Conservation (phyloP, 208 protist genomes). For the Crithidia expoeki region DNA sequence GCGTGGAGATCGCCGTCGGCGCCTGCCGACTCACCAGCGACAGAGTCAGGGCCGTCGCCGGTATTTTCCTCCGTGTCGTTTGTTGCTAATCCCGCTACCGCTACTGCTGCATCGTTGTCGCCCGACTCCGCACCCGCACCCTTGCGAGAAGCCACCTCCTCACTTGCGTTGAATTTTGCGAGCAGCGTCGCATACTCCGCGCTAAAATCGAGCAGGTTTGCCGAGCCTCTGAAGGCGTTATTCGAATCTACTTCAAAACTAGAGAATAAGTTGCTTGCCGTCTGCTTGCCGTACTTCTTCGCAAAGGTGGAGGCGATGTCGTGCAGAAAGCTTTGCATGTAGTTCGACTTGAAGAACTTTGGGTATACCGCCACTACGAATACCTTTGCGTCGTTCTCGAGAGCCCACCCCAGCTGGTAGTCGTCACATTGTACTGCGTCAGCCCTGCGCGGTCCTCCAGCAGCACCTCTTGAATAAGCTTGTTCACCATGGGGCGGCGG, state of each 20-base stretch:
- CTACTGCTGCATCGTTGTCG: slow-evolving; percentile 17
- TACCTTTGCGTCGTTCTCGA: slow-evolving; percentile 94
- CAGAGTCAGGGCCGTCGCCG: background rate
- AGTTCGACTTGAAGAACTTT: slow-evolving; percentile 85
- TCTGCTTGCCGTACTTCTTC: slow-evolving; percentile 53
- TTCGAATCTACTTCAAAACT: background rate
- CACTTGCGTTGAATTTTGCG: slow-evolving; percentile 55
- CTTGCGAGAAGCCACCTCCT: slow-evolving; percentile 41
- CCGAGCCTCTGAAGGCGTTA: slow-evolving; percentile 7
- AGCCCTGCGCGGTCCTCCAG: slow-evolving; percentile 92
- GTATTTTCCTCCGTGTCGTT: too few relatives aligned
- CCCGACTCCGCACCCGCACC: background rate
- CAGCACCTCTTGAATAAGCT: slow-evolving; percentile 92
- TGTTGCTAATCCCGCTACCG: too few relatives aligned
- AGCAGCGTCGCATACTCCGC: slow-evolving; percentile 50
- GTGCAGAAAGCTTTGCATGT: slow-evolving; percentile 89
- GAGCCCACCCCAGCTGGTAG: slow-evolving; percentile 92
- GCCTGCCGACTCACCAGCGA: background rate
- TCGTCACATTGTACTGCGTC: slow-evolving; percentile 68
- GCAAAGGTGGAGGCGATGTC: slow-evolving; percentile 80
- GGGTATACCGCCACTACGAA: slow-evolving; percentile 94
- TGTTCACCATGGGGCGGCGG: slow-evolving; percentile 88
- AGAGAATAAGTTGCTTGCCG: slow-evolving; percentile 16
- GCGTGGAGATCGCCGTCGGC: slow-evolving; percentile 6
- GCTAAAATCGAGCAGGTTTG: slow-evolving; percentile 54